A percentile compares a stretch with the other conserved stretches of the same genome.
phyloP scores from a whole-genome alignment of 805 yeast species.

The Millerozyma acaciae region DNA sequence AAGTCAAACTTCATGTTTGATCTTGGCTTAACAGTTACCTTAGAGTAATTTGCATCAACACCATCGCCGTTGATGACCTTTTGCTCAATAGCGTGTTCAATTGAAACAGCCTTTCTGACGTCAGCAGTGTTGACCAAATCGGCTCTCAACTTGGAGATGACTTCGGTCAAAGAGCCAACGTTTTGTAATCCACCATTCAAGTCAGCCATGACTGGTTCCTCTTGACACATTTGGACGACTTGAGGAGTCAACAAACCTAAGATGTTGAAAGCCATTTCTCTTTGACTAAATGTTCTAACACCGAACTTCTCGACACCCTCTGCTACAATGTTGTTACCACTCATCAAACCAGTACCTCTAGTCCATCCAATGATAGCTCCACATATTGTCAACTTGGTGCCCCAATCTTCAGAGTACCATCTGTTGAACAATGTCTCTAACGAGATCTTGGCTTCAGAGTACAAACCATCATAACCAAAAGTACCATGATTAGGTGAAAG shows the following conservation, averaged over 20 bases:
- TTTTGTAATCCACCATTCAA: constrained; percentile 98
- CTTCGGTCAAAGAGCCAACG: constrained; percentile 85
- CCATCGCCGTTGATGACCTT: constrained; percentile 79
- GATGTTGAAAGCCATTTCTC: constrained; percentile 98
- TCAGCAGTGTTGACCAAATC: constrained; percentile 80
- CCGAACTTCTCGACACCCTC: constrained; percentile 95
- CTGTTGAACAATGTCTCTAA: constrained; percentile 96
- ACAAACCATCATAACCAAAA: constrained; percentile 96
- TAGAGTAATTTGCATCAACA: constrained; percentile 81
- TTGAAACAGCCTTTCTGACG: constrained; percentile 90
- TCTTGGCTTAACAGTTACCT: constrained; percentile 81
- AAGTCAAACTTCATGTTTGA: constrained; percentile 91
- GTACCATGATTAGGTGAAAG: constrained; percentile 99
- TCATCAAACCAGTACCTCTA: constrained; percentile 99
- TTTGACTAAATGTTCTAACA: constrained; percentile 96
- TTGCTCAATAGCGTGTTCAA: constrained; percentile 88
- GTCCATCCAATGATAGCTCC: constrained; percentile 99
- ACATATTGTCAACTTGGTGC: constrained; percentile 86
- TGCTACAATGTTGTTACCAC: constrained; percentile 94
- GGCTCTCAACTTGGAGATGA: constrained; percentile 73
- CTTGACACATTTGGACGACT: constrained; percentile 82
- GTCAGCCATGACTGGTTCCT: constrained; percentile 94
- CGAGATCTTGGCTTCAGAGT: constrained; percentile 94
- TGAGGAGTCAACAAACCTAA: constrained; percentile 90
- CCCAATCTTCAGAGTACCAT: constrained; percentile 99